phyloP scores from a whole-genome alignment of 208 protist species.

The Trypanosomatidae sp. region DNA sequence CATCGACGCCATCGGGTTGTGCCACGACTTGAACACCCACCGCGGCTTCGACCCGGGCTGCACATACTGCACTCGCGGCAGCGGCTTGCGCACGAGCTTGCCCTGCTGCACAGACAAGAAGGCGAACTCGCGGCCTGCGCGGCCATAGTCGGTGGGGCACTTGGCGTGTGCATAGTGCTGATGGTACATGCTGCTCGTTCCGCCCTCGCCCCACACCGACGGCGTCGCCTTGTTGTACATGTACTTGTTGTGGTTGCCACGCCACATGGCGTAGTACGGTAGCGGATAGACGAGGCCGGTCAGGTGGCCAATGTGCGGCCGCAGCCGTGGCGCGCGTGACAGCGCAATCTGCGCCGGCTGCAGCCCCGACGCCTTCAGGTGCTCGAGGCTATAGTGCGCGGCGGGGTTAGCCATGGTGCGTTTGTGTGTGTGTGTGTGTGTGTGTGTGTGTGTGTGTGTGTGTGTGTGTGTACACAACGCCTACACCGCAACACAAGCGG shows the following conservation, averaged over 20 bases:
- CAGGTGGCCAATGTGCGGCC: slow-evolving; percentile 43
- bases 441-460: neutral
- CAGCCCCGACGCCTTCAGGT: slow-evolving; percentile 45
- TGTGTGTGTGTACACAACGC: neutral
- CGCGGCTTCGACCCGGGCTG: slow-evolving; percentile 42
- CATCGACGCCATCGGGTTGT: slow-evolving; percentile 55
- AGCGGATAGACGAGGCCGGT: slow-evolving; percentile 75
- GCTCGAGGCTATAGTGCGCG: slow-evolving; percentile 53
- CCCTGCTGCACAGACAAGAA: slow-evolving; percentile 58
- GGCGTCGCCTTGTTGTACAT: slow-evolving; percentile 68
- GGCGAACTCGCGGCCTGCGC: slow-evolving; percentile 72
- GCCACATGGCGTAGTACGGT: slow-evolving; percentile 84
- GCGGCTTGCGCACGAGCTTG: slow-evolving; percentile 63
- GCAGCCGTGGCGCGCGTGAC: slow-evolving; percentile 67
- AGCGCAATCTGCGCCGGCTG: slow-evolving; percentile 51
- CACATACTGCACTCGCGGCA: slow-evolving; percentile 81
- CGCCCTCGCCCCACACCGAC: slow-evolving; percentile 69
- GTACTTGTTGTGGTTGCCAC: slow-evolving; percentile 83
- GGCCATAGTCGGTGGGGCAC: slow-evolving; percentile 82
- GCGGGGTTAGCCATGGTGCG: slow-evolving; percentile 17
- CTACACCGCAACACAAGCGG: slow-evolving; percentile 7
- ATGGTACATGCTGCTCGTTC: slow-evolving; percentile 68
- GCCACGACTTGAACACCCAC: slow-evolving; percentile 89
- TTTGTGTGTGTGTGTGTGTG: too few relatives aligned
- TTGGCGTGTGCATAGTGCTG: slow-evolving; percentile 86